Conservation (phyloP, 2,329 filamentous ascomycete species). For the Aspergillus phoenicis region DNA sequence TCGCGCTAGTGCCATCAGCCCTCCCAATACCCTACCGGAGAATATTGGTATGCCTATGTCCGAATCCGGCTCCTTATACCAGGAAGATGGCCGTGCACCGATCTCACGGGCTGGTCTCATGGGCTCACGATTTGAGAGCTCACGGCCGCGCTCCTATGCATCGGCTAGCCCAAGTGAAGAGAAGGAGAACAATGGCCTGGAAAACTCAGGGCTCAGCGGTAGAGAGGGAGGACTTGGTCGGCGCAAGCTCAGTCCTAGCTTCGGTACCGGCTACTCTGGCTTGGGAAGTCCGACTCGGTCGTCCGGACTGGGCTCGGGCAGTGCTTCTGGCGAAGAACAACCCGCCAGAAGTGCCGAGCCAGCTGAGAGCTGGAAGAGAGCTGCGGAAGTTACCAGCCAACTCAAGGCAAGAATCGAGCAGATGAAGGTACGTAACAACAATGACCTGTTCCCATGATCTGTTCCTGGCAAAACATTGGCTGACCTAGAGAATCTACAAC, state of each 20-base stretch:
- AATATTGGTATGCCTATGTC: constrained; percentile 56
- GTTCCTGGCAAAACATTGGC: neutral
- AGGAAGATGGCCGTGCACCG: constrained; percentile 37
- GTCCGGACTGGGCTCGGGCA: constrained; percentile 37
- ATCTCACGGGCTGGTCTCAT: constrained; percentile 38
- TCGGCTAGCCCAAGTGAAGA: constrained; percentile 67
- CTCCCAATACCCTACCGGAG: constrained; percentile 44
- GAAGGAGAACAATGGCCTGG: constrained; percentile 65
- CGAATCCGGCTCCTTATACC: constrained; percentile 53
- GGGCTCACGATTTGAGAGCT: constrained; percentile 44
- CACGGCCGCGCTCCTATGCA: constrained; percentile 45
- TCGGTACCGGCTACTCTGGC: constrained; percentile 38
- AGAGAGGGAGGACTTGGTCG: constrained; percentile 38
- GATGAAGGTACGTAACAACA: constrained; percentile 70
- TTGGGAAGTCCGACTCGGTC: constrained; percentile 44
- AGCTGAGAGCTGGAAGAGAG: constrained; percentile 93
- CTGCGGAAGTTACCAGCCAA: constrained; percentile 96
- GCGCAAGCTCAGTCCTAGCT: constrained; percentile 49
- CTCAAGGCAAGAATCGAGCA: constrained; percentile 96
- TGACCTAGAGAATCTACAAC: constrained; percentile 2
- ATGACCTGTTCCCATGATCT: neutral
- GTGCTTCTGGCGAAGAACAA: constrained; percentile 39
- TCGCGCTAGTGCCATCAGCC: constrained; percentile 44
- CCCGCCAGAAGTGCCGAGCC: constrained; percentile 52
- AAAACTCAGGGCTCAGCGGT: constrained; percentile 37